These are phyloP conservation scores for Neurospora sp. DNA, from an alignment of 495 filamentous ascomycete genomes.

Conservation along the genomic window DNA sequence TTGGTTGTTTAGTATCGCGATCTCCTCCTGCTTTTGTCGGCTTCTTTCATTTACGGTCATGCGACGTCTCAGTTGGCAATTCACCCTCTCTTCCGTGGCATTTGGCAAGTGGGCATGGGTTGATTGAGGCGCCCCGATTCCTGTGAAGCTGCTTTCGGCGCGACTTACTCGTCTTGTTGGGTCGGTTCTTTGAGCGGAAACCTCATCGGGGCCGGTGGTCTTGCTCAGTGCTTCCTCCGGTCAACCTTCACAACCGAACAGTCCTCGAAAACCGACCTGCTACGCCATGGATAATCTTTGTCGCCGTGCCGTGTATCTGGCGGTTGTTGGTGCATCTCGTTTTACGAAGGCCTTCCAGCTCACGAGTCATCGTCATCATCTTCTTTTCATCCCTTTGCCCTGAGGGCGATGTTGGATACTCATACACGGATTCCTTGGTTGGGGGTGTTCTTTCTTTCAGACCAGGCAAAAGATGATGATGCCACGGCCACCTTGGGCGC, in stretches of 20 bases:
- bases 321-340: neutral
- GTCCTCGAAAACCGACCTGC: neutral
- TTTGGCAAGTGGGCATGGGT: neutral
- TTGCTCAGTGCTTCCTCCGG: neutral
- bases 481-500: neutral
- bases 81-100: neutral
- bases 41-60: neutral
- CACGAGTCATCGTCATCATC: neutral
- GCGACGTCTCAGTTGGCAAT: neutral
- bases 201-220: no score
- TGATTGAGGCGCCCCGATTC: accelerated
- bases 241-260: neutral
- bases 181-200: neutral
- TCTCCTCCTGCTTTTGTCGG: neutral
- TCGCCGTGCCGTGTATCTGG: neutral
- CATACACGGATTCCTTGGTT: neutral
- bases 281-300: neutral
- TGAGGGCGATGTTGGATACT: neutral
- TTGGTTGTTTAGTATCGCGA: neutral
- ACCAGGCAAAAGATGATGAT: accelerated
- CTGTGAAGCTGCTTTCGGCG: neutral
- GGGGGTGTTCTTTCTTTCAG: neutral
- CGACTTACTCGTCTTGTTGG: neutral
- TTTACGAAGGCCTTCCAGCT: neutral
- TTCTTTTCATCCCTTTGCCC: neutral